Base-by-base conservation (phyloP, 257 asterid species). In the Solanum phureja region DNA sequence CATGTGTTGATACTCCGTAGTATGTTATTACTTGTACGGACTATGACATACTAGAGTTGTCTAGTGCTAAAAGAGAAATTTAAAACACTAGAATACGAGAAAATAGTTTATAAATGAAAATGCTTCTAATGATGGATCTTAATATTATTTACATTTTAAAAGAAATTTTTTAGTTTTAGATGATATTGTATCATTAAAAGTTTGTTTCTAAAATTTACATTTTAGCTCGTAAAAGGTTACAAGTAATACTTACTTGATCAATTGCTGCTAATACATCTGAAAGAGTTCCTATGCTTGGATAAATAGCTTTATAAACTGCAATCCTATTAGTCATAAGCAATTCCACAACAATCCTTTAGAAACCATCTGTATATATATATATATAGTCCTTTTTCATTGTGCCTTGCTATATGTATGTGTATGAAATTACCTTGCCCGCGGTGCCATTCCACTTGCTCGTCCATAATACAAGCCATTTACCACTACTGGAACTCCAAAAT, bases 391-490 rank as follows among this genome's bases (percentile, higher is more conserved):
- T 77, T 76, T 40, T n/a, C 34, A 24, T 11, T n/a, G 60, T 79
- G 66, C 34, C 35, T 42, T 10, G 49, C 49, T 44, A 1, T 79
- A 27, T 24, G 62, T 42, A 24, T 77, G 62, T 34, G 40, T n/a
- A 76, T 12, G 19, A 29, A 7, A 21, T 10, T 74, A 95, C 99
- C 99, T 93, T 29, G 99, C 98, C n/a, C 92, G 97, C 13, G 98
- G 99, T 19, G 99, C 98, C 98, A 97, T 95, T 87, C 99, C 98
- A 90, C 94, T 93, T 85, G 98, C 97, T 91, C 94, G 94, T 56
- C 99, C 99, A 4, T 92, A 94, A 92, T 92, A 95, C 92, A 92
- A 95, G 60, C 98, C 98, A 73, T 97, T 92, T 64, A 93, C 97
- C 49, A 94, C 97, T 82, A 97, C 98, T 0, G 99, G 98, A 89